Percentiles rank a stretch among this genome's conserved stretches.
phyloP scores from a whole-genome alignment of 306 rosid genomes.

The Vicia sativa region DNA sequence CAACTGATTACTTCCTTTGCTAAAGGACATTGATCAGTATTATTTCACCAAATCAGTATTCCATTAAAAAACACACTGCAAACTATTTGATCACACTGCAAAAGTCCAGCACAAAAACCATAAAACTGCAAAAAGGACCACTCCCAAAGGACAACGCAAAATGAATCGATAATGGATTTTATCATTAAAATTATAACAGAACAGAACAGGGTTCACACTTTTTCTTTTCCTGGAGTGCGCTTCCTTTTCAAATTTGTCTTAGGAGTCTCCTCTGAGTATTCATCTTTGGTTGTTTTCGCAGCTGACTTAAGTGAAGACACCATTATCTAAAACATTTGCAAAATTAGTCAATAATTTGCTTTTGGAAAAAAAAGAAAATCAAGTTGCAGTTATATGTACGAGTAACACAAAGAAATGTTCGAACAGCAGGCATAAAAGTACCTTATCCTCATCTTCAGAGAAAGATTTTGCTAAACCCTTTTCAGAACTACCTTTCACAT shows the following conservation, averaged over 20 bases:
- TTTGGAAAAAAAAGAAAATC: background rate
- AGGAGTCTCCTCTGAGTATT: conserved; percentile 51
- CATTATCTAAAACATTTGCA: conserved; percentile 48
- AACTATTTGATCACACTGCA: conserved; percentile 2
- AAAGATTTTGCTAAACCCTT: conserved; percentile 49
- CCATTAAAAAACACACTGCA: background rate
- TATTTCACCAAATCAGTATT: conserved; percentile 13
- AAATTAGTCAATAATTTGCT: conserved; percentile 8
- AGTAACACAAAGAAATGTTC: conserved; percentile 15
- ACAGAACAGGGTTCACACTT: conserved; percentile 42
- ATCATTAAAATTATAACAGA: background rate
- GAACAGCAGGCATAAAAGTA: conserved; percentile 35
- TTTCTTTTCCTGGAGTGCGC: conserved; percentile 63
- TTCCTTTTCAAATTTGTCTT: conserved; percentile 75
- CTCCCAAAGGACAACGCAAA: background rate
- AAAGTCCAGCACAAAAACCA: conserved; percentile 22
- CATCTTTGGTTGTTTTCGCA: conserved; percentile 55
- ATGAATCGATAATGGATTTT: background rate
- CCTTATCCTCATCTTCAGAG: conserved; percentile 60
- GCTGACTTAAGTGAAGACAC: conserved; percentile 52
- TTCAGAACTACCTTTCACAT: conserved; percentile 54
- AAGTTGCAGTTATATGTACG: background rate
- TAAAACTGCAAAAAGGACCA: background rate
- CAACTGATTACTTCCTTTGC: background rate
- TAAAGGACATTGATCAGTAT: background rate